phyloP scores from a whole-genome alignment of 805 yeast species.

The Schwanniomyces sp. region DNA sequence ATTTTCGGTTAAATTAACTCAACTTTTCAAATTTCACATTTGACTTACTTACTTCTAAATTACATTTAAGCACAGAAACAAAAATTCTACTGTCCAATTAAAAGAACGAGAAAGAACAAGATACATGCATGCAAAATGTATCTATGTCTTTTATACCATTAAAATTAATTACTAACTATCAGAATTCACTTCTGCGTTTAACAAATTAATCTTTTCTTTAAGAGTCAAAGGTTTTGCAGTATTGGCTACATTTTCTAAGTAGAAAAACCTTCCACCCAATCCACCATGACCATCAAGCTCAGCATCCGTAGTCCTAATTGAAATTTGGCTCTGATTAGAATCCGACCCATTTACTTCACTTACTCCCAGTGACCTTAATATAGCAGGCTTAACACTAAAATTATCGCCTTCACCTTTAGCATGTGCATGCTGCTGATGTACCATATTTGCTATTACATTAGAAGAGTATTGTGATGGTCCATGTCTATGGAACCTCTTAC shows the following conservation, averaged over 20 bases:
- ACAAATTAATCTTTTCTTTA: slow-evolving; percentile 42
- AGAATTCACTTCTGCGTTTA: slow-evolving; percentile 26
- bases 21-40: too few species aligned
- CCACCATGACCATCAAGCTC: slow-evolving; percentile 27
- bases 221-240: slow-evolving; percentile 42
- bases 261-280: slow-evolving; percentile 8
- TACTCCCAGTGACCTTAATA: not conserved
- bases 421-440: slow-evolving; percentile 11
- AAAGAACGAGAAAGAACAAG: not conserved
- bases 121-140: not conserved
- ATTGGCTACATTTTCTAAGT: slow-evolving; percentile 10
- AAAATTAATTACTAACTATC: not conserved
- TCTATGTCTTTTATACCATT: not conserved
- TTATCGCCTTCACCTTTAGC: not conserved
- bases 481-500: slow-evolving; percentile 51
- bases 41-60: not conserved
- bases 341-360: not conserved
- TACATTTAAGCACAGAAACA: not conserved
- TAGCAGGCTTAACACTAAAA: not conserved
- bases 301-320: slow-evolving; percentile 27
- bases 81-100: not conserved
- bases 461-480: slow-evolving; percentile 38
- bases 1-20: too few species aligned
- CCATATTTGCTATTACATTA: slow-evolving; percentile 29
- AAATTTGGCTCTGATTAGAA: slow-evolving; percentile 13